Evolutionary conservation across 2,329 filamentous ascomycete species (phyloP).

Genomic region (Achaetomium macrosporum): DNA sequence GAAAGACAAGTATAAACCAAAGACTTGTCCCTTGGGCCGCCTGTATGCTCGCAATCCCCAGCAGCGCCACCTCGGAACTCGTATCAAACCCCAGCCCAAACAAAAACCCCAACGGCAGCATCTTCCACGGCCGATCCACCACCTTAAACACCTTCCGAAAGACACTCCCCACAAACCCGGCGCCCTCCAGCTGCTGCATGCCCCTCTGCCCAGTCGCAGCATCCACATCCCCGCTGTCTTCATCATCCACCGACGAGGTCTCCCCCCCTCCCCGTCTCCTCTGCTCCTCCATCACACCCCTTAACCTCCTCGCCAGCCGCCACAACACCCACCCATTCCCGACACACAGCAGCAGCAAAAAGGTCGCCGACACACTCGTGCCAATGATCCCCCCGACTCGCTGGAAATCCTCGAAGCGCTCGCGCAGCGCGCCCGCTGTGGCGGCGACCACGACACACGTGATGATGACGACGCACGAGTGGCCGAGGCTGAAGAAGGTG

Average conservation of each 20-base stretch:
- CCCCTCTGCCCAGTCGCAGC: slow-evolving; percentile 29
- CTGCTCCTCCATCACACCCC: slow-evolving; percentile 47
- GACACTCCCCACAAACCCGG: slow-evolving; percentile 65
- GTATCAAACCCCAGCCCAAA: slow-evolving; percentile 95
- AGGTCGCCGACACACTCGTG: slow-evolving; percentile 75
- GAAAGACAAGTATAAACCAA: slow-evolving; percentile 92
- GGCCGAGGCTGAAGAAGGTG: slow-evolving; percentile 88
- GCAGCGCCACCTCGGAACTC: slow-evolving; percentile 83
- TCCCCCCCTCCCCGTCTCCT: slow-evolving; percentile 27
- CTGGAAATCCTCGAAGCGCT: slow-evolving; percentile 74
- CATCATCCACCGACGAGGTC: slow-evolving; percentile 18
- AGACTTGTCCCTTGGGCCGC: slow-evolving; percentile 80
- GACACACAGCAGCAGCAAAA: slow-evolving; percentile 73
- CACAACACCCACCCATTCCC: slow-evolving; percentile 85
- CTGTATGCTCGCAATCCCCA: slow-evolving; percentile 86
- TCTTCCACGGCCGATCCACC: slow-evolving; percentile 79
- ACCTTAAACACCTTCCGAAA: slow-evolving; percentile 73
- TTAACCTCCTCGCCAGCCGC: slow-evolving; percentile 65
- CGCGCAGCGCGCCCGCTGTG: slow-evolving; percentile 75
- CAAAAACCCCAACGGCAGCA: slow-evolving; percentile 84
- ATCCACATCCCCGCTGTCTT: slow-evolving; percentile 27
- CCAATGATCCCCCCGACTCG: slow-evolving; percentile 83
- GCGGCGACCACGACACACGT: slow-evolving; percentile 91
- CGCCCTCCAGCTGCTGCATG: slow-evolving; percentile 63
- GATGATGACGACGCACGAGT: slow-evolving; percentile 86